Percentiles rank a stretch among this genome's conserved stretches.
Evolutionary conservation across 495 filamentous ascomycete genomes (phyloP).

Genomic region (Aspergillus heteromorphus): DNA sequence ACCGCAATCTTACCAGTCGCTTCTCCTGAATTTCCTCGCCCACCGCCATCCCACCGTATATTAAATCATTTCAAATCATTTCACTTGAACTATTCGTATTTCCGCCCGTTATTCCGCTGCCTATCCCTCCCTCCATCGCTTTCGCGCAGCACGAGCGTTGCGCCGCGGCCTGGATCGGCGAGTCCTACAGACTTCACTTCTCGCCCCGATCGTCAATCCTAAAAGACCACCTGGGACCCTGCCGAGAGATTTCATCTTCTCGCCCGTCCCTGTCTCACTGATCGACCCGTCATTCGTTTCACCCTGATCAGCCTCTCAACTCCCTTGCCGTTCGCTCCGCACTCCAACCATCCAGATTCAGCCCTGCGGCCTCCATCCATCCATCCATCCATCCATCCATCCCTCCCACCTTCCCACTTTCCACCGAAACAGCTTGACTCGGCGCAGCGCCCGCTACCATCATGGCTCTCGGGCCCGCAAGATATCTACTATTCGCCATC

Average conservation of each 20-base stretch:
- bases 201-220: not conserved
- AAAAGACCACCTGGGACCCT: not conserved
- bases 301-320: not conserved
- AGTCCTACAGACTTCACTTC: too few relatives aligned
- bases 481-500: constrained; percentile 84
- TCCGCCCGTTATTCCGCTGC: not conserved
- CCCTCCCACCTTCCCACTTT: not conserved
- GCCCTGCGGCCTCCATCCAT: not conserved
- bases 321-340: constrained; percentile 6
- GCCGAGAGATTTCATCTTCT: not conserved
- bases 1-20: not conserved
- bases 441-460: constrained; percentile 18
- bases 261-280: not conserved
- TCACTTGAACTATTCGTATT: too few relatives aligned
- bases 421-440: not conserved
- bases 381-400: too few relatives aligned
- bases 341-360: constrained; percentile 3
- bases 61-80: too few relatives aligned
- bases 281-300: not conserved
- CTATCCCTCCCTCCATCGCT: not conserved
- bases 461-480: constrained; percentile 71
- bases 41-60: not conserved
- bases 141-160: not conserved
- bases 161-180: not conserved
- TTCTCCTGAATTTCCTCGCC: not conserved